phyloP scores from a whole-genome alignment of 1,284 basidiomycete species.

The Ceratobasidium sp. region DNA sequence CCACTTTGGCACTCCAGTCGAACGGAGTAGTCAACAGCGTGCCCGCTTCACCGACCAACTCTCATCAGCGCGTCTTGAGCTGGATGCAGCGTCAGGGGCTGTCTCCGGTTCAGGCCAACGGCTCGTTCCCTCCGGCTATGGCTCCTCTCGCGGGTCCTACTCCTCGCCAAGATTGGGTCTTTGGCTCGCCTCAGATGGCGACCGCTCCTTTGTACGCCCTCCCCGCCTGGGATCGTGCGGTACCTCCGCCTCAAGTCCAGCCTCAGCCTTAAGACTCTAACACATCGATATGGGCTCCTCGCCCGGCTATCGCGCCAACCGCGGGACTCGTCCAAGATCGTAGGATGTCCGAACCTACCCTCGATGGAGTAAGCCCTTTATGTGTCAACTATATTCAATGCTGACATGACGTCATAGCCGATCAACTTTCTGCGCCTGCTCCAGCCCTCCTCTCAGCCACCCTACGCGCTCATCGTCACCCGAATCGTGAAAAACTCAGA shows the following conservation, averaged over 20 bases:
- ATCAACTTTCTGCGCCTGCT: conserved; percentile 86
- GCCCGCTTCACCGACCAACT: conserved; percentile 8
- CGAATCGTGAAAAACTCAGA: conserved; percentile 87
- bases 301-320: neutral
- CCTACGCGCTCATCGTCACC: conserved; percentile 80
- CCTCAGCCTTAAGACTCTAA: neutral
- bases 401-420: conserved; percentile 64
- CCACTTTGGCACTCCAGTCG: neutral
- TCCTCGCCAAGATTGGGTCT: conserved; percentile 22
- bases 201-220: neutral
- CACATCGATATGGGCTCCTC: conserved; percentile 37
- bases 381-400: neutral
- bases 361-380: conserved; percentile 8
- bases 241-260: neutral
- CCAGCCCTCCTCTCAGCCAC: conserved; percentile 83
- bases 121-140: neutral
- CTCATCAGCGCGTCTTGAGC: conserved; percentile 38
- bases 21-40: neutral
- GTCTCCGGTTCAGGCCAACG: neutral
- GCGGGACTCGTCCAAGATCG: neutral
- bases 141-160: neutral
- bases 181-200: conserved; percentile 2
- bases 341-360: conserved; percentile 9
- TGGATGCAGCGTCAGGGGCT: conserved; percentile 40
- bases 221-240: conserved; percentile 13